A percentile compares a stretch with the other conserved stretches of the same genome.
These are phyloP conservation scores for Fusarium floridanum DNA, from an alignment of 2,329 filamentous ascomycete species.

Conservation along the genomic window DNA sequence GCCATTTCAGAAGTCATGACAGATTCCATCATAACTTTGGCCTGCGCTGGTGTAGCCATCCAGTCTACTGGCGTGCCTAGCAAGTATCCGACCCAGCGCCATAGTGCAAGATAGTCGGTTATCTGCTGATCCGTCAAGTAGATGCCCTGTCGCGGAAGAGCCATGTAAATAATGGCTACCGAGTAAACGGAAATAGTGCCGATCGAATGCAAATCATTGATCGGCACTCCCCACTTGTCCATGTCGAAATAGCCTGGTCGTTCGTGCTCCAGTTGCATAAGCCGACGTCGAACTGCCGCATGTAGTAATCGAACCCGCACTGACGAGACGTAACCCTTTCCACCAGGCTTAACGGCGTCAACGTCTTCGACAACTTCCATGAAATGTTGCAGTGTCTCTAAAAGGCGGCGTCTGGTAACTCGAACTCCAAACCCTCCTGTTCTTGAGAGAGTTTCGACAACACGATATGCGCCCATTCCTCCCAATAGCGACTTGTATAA, in stretches of 20 bases:
- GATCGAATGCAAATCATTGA: slow-evolving; percentile 82
- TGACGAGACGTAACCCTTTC: slow-evolving; percentile 69
- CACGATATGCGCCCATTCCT: slow-evolving; percentile 78
- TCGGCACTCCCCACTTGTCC: slow-evolving; percentile 70
- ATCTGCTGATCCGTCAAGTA: slow-evolving; percentile 72
- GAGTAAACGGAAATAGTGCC: slow-evolving; percentile 80
- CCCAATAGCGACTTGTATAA: slow-evolving; percentile 76
- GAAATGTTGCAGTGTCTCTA: slow-evolving; percentile 81
- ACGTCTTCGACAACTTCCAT: slow-evolving; percentile 77
- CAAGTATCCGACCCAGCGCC: slow-evolving; percentile 80
- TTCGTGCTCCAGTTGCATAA: slow-evolving; percentile 67
- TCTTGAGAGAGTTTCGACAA: slow-evolving; percentile 79
- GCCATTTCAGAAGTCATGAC: slow-evolving; percentile 75
- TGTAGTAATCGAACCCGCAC: slow-evolving; percentile 75
- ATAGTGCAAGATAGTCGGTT: slow-evolving; percentile 78
- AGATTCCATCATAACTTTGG: slow-evolving; percentile 75
- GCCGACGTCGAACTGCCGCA: slow-evolving; percentile 72
- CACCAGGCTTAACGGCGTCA: slow-evolving; percentile 75
- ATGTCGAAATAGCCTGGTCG: slow-evolving; percentile 72
- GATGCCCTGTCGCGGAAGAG: slow-evolving; percentile 80
- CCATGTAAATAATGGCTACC: slow-evolving; percentile 74
- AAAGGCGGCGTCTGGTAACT: slow-evolving; percentile 72
- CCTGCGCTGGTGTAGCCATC: slow-evolving; percentile 67
- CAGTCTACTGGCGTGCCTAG: slow-evolving; percentile 75
- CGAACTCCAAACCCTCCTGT: slow-evolving; percentile 80